phyloP scores from a whole-genome alignment of 257 asterid genomes.

The Buddleja alternifolia region DNA sequence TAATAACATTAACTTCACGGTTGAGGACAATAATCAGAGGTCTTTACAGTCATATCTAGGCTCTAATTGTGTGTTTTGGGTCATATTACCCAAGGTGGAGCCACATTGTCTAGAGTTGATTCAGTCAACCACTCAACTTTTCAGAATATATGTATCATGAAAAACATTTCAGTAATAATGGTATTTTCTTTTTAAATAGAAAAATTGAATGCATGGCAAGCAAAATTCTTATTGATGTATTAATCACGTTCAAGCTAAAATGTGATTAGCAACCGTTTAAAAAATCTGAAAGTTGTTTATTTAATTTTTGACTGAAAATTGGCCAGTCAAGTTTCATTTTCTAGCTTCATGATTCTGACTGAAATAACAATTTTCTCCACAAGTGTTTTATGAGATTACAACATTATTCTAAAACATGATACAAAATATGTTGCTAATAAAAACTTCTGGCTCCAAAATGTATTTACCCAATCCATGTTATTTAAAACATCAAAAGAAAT shows the following conservation, averaged over 20 bases:
- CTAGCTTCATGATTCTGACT: slow-evolving; percentile 1
- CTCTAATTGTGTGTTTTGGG: slow-evolving; percentile 5
- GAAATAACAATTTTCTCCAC: not conserved
- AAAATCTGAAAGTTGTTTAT: not conserved
- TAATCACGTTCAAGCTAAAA: too few relatives aligned
- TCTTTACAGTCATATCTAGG: not conserved
- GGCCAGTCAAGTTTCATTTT: not conserved
- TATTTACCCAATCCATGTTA: too few relatives aligned
- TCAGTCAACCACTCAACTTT: not conserved
- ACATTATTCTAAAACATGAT: too few relatives aligned
- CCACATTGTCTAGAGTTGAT: not conserved
- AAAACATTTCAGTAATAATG: too few relatives aligned
- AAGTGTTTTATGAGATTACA: too few relatives aligned
- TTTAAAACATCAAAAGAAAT: too few relatives aligned
- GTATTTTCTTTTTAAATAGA: too few relatives aligned
- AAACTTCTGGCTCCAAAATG: too few relatives aligned
- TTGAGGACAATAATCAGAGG: not conserved
- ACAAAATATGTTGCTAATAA: too few relatives aligned
- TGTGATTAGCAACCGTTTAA: not conserved
- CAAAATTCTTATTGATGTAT: too few relatives aligned
- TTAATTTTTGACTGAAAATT: not conserved
- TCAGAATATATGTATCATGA: not conserved
- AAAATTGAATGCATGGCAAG: too few relatives aligned
- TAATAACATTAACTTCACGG: not conserved
- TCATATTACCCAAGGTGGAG: not conserved